Conservation (phyloP, 2,329 filamentous ascomycete species). For the Elsinoe necatrix region DNA sequence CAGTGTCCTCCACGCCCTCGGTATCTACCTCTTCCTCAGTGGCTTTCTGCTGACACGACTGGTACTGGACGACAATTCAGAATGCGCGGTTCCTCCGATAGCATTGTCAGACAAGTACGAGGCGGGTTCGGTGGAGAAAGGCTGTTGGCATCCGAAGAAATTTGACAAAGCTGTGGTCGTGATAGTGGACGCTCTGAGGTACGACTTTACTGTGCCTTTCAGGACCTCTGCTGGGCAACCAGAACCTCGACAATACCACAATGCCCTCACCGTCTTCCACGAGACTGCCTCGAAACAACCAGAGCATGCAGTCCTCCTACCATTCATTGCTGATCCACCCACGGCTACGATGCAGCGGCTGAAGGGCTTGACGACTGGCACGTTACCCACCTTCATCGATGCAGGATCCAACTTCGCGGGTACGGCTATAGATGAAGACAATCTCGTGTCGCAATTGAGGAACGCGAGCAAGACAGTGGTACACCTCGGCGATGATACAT, state of each 20-base stretch:
- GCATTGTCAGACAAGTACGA: conserved; percentile 32
- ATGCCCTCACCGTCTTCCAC: conserved; percentile 79
- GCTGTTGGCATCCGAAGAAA: conserved; percentile 93
- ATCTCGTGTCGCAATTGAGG: conserved; percentile 56
- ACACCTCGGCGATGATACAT: conserved; percentile 96
- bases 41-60: conserved; percentile 88
- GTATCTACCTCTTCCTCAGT: conserved; percentile 86
- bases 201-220: conserved; percentile 90
- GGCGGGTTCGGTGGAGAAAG: conserved; percentile 43
- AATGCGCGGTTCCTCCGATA: conserved; percentile 67
- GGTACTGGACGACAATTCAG: conserved; percentile 67
- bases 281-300: conserved; percentile 68
- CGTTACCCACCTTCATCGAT: conserved; percentile 88
- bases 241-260: conserved; percentile 61
- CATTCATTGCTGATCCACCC: conserved; percentile 94
- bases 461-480: conserved; percentile 67
- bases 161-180: conserved; percentile 89
- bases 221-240: conserved; percentile 29
- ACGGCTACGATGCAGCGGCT: conserved; percentile 86
- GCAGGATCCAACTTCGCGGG: conserved; percentile 92
- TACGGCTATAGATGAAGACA: conserved; percentile 91
- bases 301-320: conserved; percentile 76
- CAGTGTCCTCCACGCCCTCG: conserved; percentile 64
- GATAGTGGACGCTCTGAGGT: conserved; percentile 85
- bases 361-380: conserved; percentile 91